phyloP scores from a whole-genome alignment of 2,329 filamentous ascomycete genomes.

The Pezicula radicicola region DNA sequence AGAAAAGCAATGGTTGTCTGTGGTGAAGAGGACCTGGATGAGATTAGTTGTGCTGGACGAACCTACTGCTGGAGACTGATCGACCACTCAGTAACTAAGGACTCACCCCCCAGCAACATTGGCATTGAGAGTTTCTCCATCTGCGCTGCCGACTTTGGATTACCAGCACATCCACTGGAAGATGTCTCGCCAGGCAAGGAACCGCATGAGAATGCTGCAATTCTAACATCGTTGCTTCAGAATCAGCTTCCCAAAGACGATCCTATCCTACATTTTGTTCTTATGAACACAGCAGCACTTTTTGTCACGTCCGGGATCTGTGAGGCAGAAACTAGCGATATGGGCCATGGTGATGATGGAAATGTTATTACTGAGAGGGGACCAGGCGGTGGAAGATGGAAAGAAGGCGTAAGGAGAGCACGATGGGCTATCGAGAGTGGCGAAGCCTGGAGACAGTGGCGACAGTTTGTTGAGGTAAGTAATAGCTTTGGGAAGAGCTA shows the following conservation, averaged over 20 bases:
- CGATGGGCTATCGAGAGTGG: slow-evolving; percentile 87
- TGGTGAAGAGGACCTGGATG: slow-evolving; percentile 91
- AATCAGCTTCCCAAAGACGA: slow-evolving; percentile 73
- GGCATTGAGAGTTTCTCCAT: slow-evolving; percentile 75
- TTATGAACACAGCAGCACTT: slow-evolving; percentile 89
- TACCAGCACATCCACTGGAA: slow-evolving; percentile 68
- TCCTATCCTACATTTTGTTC: slow-evolving; percentile 87
- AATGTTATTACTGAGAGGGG: slow-evolving; percentile 78
- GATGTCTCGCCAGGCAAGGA: slow-evolving; percentile 83
- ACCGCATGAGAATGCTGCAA: slow-evolving; percentile 82
- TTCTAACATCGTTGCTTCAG: slow-evolving; percentile 72
- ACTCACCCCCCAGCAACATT: slow-evolving; percentile 37
- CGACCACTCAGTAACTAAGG: slow-evolving; percentile 40
- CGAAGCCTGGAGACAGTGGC: slow-evolving; percentile 79
- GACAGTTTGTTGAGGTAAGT: slow-evolving; percentile 76
- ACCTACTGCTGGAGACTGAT: slow-evolving; percentile 86
- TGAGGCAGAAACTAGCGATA: slow-evolving; percentile 74
- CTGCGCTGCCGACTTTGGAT: slow-evolving; percentile 81
- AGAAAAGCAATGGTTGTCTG: slow-evolving; percentile 89
- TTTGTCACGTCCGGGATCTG: slow-evolving; percentile 84
- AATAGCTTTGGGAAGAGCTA: slow-evolving; percentile 19
- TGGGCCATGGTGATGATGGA: slow-evolving; percentile 79
- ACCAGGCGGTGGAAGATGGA: slow-evolving; percentile 87
- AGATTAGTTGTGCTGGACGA: slow-evolving; percentile 85
- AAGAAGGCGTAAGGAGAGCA: slow-evolving; percentile 85